phyloP scores from a whole-genome alignment of 2,329 filamentous ascomycete species.

The Helotiales sp. region DNA sequence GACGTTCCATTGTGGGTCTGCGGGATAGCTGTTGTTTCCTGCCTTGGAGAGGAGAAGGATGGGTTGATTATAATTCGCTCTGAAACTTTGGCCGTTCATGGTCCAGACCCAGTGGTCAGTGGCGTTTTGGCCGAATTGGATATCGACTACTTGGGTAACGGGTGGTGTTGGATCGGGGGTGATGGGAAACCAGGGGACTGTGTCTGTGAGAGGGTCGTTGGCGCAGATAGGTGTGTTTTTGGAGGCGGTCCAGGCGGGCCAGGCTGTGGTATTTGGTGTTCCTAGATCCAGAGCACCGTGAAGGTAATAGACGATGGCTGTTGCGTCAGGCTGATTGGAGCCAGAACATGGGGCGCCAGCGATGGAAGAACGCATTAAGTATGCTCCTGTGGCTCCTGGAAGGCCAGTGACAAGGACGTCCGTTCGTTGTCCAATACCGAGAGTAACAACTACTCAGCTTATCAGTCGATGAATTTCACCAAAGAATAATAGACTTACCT shows the following conservation, averaged over 20 bases:
- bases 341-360: constrained; percentile 41
- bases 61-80: constrained; percentile 60
- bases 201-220: constrained; percentile 19
- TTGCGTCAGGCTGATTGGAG: constrained; percentile 47
- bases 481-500: background rate
- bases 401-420: constrained; percentile 45
- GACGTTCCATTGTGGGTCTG: constrained; percentile 50
- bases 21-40: constrained; percentile 47
- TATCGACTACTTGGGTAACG: constrained; percentile 23
- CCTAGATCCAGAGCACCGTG: constrained; percentile 37
- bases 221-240: background rate
- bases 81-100: constrained; percentile 51
- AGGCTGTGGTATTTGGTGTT: constrained; percentile 19
- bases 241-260: constrained; percentile 11
- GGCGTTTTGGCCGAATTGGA: constrained; percentile 41
- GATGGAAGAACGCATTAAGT: constrained; percentile 56
- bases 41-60: constrained; percentile 51
- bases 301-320: constrained; percentile 66
- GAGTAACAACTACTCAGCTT: background rate
- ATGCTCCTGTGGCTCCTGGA: constrained; percentile 39
- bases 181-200: constrained; percentile 26
- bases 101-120: constrained; percentile 50
- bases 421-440: constrained; percentile 40
- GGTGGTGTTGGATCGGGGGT: constrained; percentile 21
- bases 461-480: background rate